Evolutionary conservation across 495 filamentous ascomycete species (phyloP).

Genomic region (Thermochaetoides thermophila): DNA sequence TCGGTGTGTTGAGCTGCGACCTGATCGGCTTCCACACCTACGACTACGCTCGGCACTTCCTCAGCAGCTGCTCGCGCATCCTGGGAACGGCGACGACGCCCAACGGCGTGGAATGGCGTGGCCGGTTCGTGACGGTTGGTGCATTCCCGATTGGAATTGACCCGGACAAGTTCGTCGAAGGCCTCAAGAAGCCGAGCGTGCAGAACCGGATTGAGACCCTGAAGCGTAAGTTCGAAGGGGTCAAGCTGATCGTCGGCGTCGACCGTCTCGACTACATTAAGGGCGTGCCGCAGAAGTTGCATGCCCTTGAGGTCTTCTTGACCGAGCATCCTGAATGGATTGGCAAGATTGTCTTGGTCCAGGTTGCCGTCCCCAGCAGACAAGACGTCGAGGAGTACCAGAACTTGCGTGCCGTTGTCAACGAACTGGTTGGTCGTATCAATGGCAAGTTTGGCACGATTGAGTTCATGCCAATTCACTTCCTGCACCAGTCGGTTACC

Average conservation of each 20-base stretch:
- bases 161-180: slow-evolving; percentile 85
- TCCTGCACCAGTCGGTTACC: slow-evolving; percentile 77
- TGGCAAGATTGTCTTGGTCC: slow-evolving; percentile 80
- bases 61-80: slow-evolving; percentile 70
- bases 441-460: slow-evolving; percentile 88
- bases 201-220: slow-evolving; percentile 63
- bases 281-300: slow-evolving; percentile 86
- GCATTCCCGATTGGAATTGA: slow-evolving; percentile 93
- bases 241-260: slow-evolving; percentile 84
- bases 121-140: slow-evolving; percentile 56
- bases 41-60: slow-evolving; percentile 81
- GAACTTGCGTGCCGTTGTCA: slow-evolving; percentile 77
- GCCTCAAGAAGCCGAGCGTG: slow-evolving; percentile 64
- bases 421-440: slow-evolving; percentile 80
- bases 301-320: slow-evolving; percentile 80
- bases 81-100: slow-evolving; percentile 72
- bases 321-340: slow-evolving; percentile 86
- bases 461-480: slow-evolving; percentile 87
- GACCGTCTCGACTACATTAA: slow-evolving; percentile 94
- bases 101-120: slow-evolving; percentile 64
- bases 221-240: slow-evolving; percentile 67
- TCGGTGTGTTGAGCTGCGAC: slow-evolving; percentile 71
- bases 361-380: slow-evolving; percentile 82
- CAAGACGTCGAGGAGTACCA: slow-evolving; percentile 95
- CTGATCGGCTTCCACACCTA: slow-evolving; percentile 91